Percentiles rank a stretch among this genome's conserved stretches.
Evolutionary conservation across 1,284 basidiomycete genomes (phyloP).

Genomic region (Rhodotorula sp.): DNA sequence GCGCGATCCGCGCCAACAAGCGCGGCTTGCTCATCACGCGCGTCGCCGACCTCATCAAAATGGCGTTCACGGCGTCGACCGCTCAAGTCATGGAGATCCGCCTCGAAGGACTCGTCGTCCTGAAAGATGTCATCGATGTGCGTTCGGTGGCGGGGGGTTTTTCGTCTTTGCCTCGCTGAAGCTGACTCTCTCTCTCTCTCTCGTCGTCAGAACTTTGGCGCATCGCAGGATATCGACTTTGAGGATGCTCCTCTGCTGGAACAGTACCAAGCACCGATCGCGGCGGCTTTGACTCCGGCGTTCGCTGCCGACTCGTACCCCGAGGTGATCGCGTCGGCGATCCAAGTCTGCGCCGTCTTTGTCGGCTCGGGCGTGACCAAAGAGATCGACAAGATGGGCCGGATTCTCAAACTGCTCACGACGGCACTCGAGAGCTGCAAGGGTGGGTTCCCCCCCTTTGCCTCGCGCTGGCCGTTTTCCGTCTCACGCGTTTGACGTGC

Average conservation of each 20-base stretch:
- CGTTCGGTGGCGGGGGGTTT: conserved; percentile 28
- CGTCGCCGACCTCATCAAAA: conserved; percentile 90
- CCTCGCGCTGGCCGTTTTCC: conserved; percentile 4
- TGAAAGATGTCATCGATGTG: conserved; percentile 90
- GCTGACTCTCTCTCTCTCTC: background rate
- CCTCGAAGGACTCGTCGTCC: conserved; percentile 83
- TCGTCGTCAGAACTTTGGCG: conserved; percentile 68
- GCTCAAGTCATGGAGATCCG: conserved; percentile 94
- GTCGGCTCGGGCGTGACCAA: conserved; percentile 94
- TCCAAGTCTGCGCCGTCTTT: conserved; percentile 92
- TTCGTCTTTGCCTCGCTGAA: too few species aligned
- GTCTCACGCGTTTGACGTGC: background rate
- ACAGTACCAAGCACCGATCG: conserved; percentile 97
- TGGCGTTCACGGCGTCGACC: conserved; percentile 96
- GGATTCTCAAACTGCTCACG: conserved; percentile 80
- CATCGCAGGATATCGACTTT: conserved; percentile 87
- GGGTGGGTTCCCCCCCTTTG: conserved; percentile 55
- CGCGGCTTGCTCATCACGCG: conserved; percentile 67
- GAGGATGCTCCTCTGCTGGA: conserved; percentile 88
- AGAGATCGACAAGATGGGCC: conserved; percentile 84
- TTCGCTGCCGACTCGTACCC: conserved; percentile 93
- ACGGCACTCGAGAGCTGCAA: conserved; percentile 82
- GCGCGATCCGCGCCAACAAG: conserved; percentile 46
- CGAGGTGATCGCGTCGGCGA: conserved; percentile 87
- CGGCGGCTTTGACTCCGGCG: conserved; percentile 95